These are phyloP conservation scores for Vigna trinervia DNA, from an alignment of 306 rosid genomes.

Conservation along the genomic window DNA sequence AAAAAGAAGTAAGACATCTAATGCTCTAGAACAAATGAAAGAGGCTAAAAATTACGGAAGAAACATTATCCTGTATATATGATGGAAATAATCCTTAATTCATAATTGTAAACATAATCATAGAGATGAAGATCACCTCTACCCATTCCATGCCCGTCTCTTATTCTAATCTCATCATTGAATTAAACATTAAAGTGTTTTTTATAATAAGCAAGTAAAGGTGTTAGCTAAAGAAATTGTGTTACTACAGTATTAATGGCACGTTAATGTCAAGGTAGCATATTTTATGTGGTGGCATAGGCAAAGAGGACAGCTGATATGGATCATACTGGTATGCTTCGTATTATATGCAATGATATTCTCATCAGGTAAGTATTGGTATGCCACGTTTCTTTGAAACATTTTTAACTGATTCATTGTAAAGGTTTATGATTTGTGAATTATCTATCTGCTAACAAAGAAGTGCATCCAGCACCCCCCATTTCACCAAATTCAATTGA, in stretches of 20 bases:
- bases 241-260: slow-evolving; percentile 12
- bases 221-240: not conserved
- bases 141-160: slow-evolving; percentile 28
- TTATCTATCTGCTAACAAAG: slow-evolving; percentile 10
- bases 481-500: slow-evolving; percentile 20
- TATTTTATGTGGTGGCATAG: not conserved
- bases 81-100: not conserved
- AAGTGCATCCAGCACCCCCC: slow-evolving; percentile 28
- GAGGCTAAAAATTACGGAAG: not conserved
- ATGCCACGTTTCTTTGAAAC: slow-evolving; percentile 16
- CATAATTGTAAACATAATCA: slow-evolving; percentile 20
- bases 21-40: slow-evolving; percentile 12
- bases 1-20: not conserved
- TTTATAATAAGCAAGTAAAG: too few relatives aligned
- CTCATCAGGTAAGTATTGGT: not conserved
- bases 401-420: slow-evolving; percentile 4
- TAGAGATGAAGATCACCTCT: not conserved
- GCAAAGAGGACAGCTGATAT: not conserved
- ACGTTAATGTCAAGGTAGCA: slow-evolving; percentile 32
- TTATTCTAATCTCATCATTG: slow-evolving; percentile 2
- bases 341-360: too few relatives aligned
- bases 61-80: slow-evolving; percentile 1
- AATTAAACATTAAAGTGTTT: not conserved
- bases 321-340: too few relatives aligned
- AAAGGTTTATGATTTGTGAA: slow-evolving; percentile 12